Evolutionary conservation across 108 stramenopile genomes (phyloP), one percentile per base, ranked within the genome.

Genomic region (Cyclotella atomus): DNA sequence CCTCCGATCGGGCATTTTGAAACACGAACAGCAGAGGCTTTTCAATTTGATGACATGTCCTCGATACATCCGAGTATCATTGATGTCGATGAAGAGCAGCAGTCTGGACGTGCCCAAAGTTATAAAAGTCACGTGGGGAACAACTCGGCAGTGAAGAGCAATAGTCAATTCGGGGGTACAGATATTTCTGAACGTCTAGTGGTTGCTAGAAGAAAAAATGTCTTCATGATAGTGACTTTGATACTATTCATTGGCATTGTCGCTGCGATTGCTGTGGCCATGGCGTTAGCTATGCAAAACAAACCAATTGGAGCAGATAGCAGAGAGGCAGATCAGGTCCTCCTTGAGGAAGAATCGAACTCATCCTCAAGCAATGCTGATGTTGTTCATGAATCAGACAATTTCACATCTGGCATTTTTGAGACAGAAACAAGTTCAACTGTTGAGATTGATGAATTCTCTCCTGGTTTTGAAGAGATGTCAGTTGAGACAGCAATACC

Each of bases 211-310:
- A 54, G 62, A 36, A 52, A 69, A 29, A 77, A 77, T 57, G 44
- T 63, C 0, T 38, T 70, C 1, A 77, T 77, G 17, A 65, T 77
- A 34, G 0, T 65, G 3, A 25, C 68, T 20, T 46, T 77, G 9
- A 17, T 70, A 29, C 17, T 53, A 15, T 77, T 77, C 28, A 28
- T 77, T 17, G 76, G 68, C 2, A 57, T 78, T 21, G 70, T 47
- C 32, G 70, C 65, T 16, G 70, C 62, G 17, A 47, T 78, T 30
- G 76, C 44, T 12, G 2, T 53, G n/a, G 52, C 10, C 23, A 53
- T 53, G 21, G 17, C 17, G 33, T 29, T 59, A 33, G 76, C 76
- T 15, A 2, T 77, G 35, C 46, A 63, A 33, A 59, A 65, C 8
- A 66, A 50, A 9, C 2, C 54, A 17, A 28, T 30, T 34, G 55